Base-by-base conservation (phyloP, 2,329 filamentous ascomycete species). In the Aspergillus udagawae region DNA sequence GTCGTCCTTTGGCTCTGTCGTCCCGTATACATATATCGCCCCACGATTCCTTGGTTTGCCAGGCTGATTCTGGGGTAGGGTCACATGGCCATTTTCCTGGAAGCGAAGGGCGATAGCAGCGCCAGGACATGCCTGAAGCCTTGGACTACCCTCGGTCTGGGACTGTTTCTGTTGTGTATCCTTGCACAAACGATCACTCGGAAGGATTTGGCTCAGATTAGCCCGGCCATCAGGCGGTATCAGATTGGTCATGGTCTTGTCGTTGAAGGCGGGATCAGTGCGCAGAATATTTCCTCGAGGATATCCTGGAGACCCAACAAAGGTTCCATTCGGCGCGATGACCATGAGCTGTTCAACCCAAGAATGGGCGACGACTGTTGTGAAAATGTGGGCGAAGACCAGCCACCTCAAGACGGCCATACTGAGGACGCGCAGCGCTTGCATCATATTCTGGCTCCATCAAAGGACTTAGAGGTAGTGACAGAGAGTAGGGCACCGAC, bases 341-440 rank as follows among this genome's bases (percentile, higher is more conserved):
- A 86, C 84, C 60, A 80, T 83, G 51, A 93, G 79, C 66, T 87
- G 80, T 75, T 97, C 92, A 50, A 93, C 82, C 92, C 92, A 97
- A 20, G 86, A 88, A 75, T 97, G 93, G 38, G 85, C 87, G 28
- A 60, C 57, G 23, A 68, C 63, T 28, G 69, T 61, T 6, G 70
- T 57, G 27, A 61, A 51, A 23, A 76, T 60, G 35, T 70, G 56
- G 49, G 66, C 59, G 44, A 76, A 54, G 32, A 70, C 52, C 28
- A 59, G 54, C 51, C 58, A 57, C 51, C 53, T 50, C 49, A 57
- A n/a, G 14, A 35, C 57, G 14, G 38, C 54, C 28, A 17, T 44
- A 21, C 25, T 17, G 20, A 54, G 41, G 38, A n/a, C 44, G 28
- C 48, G 28, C 57, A 62, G 63, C 23, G 9, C 49, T 54, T 45